phyloP scores from a whole-genome alignment of 257 asterid genomes.

The Penstemon eatonii region DNA sequence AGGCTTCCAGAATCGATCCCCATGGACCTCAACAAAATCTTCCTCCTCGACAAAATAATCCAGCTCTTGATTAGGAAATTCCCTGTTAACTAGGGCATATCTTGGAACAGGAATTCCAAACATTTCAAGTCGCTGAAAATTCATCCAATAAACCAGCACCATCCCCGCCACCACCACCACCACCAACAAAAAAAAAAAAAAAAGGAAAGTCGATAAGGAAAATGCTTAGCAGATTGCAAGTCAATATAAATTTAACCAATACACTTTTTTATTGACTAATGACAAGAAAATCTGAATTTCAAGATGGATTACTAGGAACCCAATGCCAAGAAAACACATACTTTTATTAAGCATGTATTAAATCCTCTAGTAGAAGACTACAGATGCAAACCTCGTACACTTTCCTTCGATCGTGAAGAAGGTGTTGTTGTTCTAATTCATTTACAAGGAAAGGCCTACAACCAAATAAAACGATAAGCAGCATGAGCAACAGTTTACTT shows the following conservation, averaged over 20 bases:
- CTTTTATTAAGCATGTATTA: background rate
- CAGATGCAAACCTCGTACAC: slow-evolving; percentile 77
- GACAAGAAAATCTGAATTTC: background rate
- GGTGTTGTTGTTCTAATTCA: slow-evolving; percentile 87
- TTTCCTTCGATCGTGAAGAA: slow-evolving; percentile 88
- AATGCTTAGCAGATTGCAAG: background rate
- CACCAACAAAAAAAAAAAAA: background rate
- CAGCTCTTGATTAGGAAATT: slow-evolving; percentile 75
- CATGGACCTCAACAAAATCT: slow-evolving; percentile 91
- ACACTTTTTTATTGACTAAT: slow-evolving; percentile 6
- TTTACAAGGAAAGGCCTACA: slow-evolving; percentile 89
- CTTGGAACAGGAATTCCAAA: slow-evolving; percentile 89
- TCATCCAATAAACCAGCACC: slow-evolving; percentile 4
- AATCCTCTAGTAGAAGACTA: slow-evolving; percentile 19
- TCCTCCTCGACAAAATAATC: slow-evolving; percentile 91
- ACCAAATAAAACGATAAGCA: slow-evolving; percentile 22
- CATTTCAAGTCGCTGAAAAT: slow-evolving; percentile 76
- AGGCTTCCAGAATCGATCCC: slow-evolving; percentile 88
- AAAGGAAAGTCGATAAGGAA: background rate
- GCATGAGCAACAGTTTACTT: slow-evolving; percentile 20
- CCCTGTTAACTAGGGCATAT: slow-evolving; percentile 86
- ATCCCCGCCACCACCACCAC: slow-evolving; percentile 3
- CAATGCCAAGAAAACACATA: slow-evolving; percentile 11
- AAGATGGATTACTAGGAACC: slow-evolving; percentile 7
- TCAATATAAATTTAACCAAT: background rate